phyloP scores from a whole-genome alignment of 306 rosid genomes.

The Cucurbita moschata region DNA sequence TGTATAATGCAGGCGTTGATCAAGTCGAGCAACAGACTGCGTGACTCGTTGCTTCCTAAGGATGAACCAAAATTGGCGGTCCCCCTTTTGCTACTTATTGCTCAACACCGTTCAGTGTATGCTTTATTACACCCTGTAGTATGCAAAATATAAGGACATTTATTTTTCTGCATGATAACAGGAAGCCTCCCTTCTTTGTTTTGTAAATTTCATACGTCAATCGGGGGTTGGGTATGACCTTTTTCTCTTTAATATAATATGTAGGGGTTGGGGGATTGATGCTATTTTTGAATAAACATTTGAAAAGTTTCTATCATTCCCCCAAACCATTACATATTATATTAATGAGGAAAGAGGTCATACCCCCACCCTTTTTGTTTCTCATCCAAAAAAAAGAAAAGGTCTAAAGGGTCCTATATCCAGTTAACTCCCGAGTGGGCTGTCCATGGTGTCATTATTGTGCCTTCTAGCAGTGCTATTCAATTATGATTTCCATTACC shows the following conservation, averaged over 20 bases:
- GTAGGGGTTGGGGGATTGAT: background rate
- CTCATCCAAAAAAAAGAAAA: too few relatives aligned
- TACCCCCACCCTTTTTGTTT: too few relatives aligned
- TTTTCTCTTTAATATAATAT: too few relatives aligned
- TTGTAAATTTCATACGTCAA: too few relatives aligned
- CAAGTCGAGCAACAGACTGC: slow-evolving; percentile 83
- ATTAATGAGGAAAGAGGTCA: too few relatives aligned
- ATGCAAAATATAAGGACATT: background rate
- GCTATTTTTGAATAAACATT: too few relatives aligned
- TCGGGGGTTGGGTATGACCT: background rate
- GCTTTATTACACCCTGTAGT: slow-evolving; percentile 13
- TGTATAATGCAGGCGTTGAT: slow-evolving; percentile 52
- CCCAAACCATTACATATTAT: too few relatives aligned
- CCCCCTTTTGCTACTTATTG: slow-evolving; percentile 81
- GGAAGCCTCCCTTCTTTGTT: background rate
- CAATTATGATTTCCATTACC: background rate
- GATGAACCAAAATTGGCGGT: slow-evolving; percentile 80
- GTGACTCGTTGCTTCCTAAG: slow-evolving; percentile 77
- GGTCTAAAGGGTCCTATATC: background rate
- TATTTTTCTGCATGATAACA: background rate
- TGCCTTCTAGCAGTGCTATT: background rate
- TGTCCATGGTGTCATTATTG: background rate
- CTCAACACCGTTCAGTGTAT: slow-evolving; percentile 97
- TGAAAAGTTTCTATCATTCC: background rate
- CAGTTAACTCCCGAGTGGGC: background rate